Conservation (phyloP, 306 rosid genomes). For the Rosa rugosa region DNA sequence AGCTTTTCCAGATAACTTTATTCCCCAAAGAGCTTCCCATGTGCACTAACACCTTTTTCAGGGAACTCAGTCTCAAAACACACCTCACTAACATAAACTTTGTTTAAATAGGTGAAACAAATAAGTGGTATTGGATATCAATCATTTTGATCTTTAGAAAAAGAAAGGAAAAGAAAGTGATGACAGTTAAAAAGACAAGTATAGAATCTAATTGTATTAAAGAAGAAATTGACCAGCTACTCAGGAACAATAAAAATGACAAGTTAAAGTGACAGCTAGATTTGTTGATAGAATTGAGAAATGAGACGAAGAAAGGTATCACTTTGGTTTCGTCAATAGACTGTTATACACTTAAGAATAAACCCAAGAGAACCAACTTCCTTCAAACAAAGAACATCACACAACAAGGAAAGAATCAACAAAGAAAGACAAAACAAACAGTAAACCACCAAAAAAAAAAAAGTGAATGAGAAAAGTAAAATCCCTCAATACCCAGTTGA, state of each 20-base stretch:
- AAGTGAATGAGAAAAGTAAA: slow-evolving; percentile 2
- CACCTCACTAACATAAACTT: slow-evolving; percentile 34
- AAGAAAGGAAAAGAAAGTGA: slow-evolving; percentile 29
- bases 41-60: slow-evolving; percentile 45
- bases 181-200: slow-evolving; percentile 38
- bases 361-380: slow-evolving; percentile 29
- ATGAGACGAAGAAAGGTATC: slow-evolving; percentile 34
- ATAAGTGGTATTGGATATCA: slow-evolving; percentile 34
- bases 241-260: slow-evolving; percentile 27
- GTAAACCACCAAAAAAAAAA: background rate
- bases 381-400: slow-evolving; percentile 32
- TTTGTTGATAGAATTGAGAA: slow-evolving; percentile 25
- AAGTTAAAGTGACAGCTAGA: slow-evolving; percentile 28
- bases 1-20: slow-evolving; percentile 34
- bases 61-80: slow-evolving; percentile 39
- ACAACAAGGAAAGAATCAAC: slow-evolving; percentile 29
- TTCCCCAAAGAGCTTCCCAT: slow-evolving; percentile 47
- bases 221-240: slow-evolving; percentile 33
- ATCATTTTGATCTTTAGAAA: slow-evolving; percentile 33
- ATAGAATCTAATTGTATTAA: slow-evolving; percentile 23
- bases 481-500: slow-evolving; percentile 15
- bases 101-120: slow-evolving; percentile 36
- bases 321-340: slow-evolving; percentile 33
- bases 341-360: slow-evolving; percentile 29
- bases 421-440: background rate